Evolutionary conservation across 345 rosid genomes (phyloP).

Genomic region (Chamaenerion angustifolium): DNA sequence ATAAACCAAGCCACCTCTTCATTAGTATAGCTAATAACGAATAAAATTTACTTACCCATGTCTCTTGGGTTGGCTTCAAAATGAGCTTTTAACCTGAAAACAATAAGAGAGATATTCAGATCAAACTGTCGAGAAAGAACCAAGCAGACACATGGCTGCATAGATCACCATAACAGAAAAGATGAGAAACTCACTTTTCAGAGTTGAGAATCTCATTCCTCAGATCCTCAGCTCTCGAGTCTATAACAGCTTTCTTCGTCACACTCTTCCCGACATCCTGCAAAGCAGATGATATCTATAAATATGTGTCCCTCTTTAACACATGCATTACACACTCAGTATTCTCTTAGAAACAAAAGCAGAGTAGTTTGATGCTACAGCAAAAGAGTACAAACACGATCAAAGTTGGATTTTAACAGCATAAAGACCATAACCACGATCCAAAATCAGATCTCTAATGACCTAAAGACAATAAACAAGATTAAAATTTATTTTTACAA

Average conservation of each 20-base stretch:
- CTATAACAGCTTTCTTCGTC: constrained; percentile 66
- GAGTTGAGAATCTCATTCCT: constrained; percentile 86
- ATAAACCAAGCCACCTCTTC: too few species aligned
- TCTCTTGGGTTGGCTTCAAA: constrained; percentile 81
- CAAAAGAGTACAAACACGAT: too few species aligned
- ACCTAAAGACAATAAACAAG: too few species aligned
- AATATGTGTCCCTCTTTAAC: too few species aligned
- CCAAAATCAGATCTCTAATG: too few species aligned
- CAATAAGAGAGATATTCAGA: not conserved
- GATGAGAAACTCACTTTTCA: constrained; percentile 50
- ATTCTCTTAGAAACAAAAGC: too few species aligned
- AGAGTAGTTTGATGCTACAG: too few species aligned
- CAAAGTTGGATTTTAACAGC: too few species aligned
- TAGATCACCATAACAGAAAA: not conserved
- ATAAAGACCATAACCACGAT: too few species aligned
- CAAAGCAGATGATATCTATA: not conserved
- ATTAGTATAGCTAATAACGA: too few species aligned
- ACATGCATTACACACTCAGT: too few species aligned
- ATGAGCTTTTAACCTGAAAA: constrained; percentile 71
- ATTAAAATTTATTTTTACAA: too few species aligned
- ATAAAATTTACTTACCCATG: constrained; percentile 22
- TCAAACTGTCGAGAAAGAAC: not conserved
- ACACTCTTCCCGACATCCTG: constrained; percentile 92
- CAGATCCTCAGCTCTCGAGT: constrained; percentile 84
- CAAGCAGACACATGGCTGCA: not conserved